These are phyloP conservation scores for Xylariales sp. DNA, from an alignment of 2,329 filamentous ascomycete genomes.

Conservation along the genomic window DNA sequence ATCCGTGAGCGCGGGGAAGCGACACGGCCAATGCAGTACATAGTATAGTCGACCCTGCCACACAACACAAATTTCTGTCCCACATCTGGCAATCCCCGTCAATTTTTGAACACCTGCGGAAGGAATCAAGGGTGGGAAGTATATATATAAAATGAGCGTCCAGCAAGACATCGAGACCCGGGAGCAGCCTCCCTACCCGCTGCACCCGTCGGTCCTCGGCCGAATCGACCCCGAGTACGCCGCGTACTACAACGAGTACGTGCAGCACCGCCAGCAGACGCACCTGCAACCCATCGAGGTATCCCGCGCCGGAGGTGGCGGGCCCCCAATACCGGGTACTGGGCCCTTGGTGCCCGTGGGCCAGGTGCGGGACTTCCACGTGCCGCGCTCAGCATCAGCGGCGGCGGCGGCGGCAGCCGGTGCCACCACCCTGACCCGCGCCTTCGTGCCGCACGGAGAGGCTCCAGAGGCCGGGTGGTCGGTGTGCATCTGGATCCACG, in stretches of 20 bases:
- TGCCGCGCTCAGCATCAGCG: too few species aligned
- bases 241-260: conserved; percentile 46
- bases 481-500: conserved; percentile 52
- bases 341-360: conserved; percentile 44
- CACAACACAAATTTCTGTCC: too few species aligned
- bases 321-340: conserved; percentile 47
- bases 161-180: too few species aligned
- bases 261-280: conserved; percentile 47
- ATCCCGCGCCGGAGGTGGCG: conserved; percentile 45
- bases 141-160: too few species aligned
- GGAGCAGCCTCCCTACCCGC: conserved; percentile 30
- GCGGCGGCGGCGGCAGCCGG: conserved; percentile 42
- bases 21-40: too few species aligned
- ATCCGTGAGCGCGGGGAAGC: too few species aligned
- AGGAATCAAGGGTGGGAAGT: too few species aligned
- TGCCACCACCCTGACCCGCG: conserved; percentile 40
- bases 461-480: conserved; percentile 47
- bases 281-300: conserved; percentile 49
- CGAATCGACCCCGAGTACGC: conserved; percentile 46
- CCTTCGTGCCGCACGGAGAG: conserved; percentile 43
- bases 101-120: too few species aligned
- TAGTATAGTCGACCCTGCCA: too few species aligned
- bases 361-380: conserved; percentile 37
- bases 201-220: conserved; percentile 41
- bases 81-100: too few species aligned